Evolutionary conservation across 1,284 basidiomycete species (phyloP).

Genomic region (Melampsora abietis-canadensis): DNA sequence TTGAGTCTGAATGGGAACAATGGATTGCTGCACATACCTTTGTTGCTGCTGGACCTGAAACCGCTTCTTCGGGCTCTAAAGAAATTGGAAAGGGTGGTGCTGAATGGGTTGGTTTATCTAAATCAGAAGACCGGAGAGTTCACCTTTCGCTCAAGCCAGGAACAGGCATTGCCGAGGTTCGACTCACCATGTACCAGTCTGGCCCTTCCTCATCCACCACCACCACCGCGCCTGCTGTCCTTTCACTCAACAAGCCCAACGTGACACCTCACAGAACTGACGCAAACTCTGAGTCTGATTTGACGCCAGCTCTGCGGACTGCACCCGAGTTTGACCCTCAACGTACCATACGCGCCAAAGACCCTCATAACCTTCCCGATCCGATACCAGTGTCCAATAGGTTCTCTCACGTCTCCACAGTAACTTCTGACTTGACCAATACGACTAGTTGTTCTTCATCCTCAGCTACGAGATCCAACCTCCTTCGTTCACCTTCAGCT

Average conservation of each 20-base stretch:
- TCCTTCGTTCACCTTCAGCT: conserved; percentile 30
- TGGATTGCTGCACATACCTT: conserved; percentile 44
- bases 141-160: conserved; percentile 40
- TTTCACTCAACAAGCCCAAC: background rate
- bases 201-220: background rate
- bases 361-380: background rate
- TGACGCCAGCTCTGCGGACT: background rate
- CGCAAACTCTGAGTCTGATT: conserved; percentile 2
- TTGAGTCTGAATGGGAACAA: conserved; percentile 44
- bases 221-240: background rate
- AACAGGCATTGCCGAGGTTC: conserved; percentile 41
- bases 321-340: conserved; percentile 24
- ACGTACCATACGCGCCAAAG: conserved; percentile 37
- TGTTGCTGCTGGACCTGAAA: conserved; percentile 28
- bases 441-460: conserved; percentile 24
- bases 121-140: conserved; percentile 20
- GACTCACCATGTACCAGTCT: conserved; percentile 17
- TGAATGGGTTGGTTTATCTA: conserved; percentile 36
- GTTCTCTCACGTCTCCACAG: conserved; percentile 1
- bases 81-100: conserved; percentile 17
- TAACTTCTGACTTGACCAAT: conserved; percentile 13
- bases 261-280: background rate
- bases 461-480: conserved; percentile 5
- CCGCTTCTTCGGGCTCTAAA: conserved; percentile 6
- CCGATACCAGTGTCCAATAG: conserved; percentile 9